Evolutionary conservation across 179 eudicot species (phyloP), one percentile per base, ranked within the genome.

Genomic region (Vitellaria paradoxa): DNA sequence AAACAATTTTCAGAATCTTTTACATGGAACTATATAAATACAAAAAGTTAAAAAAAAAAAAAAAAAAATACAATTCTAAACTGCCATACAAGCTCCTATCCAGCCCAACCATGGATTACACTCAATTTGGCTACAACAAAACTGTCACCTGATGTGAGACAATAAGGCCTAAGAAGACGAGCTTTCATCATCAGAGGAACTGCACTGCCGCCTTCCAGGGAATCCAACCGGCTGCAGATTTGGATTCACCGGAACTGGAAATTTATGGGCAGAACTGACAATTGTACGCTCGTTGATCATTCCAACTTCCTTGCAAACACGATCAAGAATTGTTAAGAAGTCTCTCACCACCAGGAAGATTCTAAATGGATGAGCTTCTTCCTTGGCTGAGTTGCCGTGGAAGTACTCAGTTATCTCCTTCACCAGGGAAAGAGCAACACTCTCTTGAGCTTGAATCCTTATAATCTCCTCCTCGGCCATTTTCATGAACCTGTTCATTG

Each of bases 301-400:
- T 50, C 93, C 96, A 17, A 93, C 97, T 87, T 96, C 99, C 81
- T 89, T 93, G 79, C 99, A 96, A 9, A 96, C 99, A 26, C 93
- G 92, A 52, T 96, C 97, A 53, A 96, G 86, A 73, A 88, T 72
- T 5, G 88, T 57, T 45, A 96, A 74, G 76, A 96, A 96, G 71
- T 96, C 98, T 79, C 96, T 88, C 45, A 96, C 98, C 61, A 96
- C 96, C 93, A 89, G 74, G 86, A 96, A 96, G 68, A 94, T 94
- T 79, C 99, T 82, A 49, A 96, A 91, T 3, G 98, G 99, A 72
- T 94, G 99, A 79, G 99, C 98, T 88, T 92, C 99, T 89, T 96
- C 99, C 81, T 88, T 96, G 37, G 97, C 94, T 0, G 98, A 93
- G 86, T 94, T 86, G 5, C 99, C 99, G 49, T 96, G 99, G 87